Conservation (phyloP, 352 stramenopile species). For the Pythium phragmitis region DNA sequence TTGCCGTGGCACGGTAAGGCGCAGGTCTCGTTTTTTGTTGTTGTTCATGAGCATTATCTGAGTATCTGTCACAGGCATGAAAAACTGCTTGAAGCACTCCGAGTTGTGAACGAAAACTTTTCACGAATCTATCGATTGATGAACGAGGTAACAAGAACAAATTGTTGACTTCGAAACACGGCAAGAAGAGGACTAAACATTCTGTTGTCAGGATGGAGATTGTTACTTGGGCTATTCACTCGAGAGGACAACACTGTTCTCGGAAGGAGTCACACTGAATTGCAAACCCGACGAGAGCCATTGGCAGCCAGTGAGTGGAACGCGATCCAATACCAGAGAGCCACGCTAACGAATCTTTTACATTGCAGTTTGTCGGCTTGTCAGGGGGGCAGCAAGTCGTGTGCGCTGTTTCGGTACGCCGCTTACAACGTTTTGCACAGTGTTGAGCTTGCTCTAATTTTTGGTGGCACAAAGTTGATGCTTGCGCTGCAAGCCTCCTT, state of each 20-base stretch:
- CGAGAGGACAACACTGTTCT: slow-evolving; percentile 35
- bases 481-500: slow-evolving; percentile 40
- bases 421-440: neutral
- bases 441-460: neutral
- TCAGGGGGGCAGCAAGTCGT: slow-evolving; percentile 43
- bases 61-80: slow-evolving; percentile 6
- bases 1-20: slow-evolving; percentile 9
- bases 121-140: slow-evolving; percentile 30
- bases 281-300: slow-evolving; percentile 45
- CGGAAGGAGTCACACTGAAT: slow-evolving; percentile 35
- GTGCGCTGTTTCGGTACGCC: slow-evolving; percentile 35
- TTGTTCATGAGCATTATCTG: neutral
- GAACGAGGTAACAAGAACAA: slow-evolving; percentile 22
- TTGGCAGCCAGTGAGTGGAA: slow-evolving; percentile 29
- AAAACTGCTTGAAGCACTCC: slow-evolving; percentile 11
- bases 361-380: slow-evolving; percentile 35
- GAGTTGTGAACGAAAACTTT: slow-evolving; percentile 27
- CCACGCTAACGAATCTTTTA: neutral
- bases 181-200: neutral
- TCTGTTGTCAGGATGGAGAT: slow-evolving; percentile 32
- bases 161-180: neutral
- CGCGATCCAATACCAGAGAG: neutral
- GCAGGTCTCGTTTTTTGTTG: neutral
- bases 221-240: slow-evolving; percentile 37
- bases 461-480: slow-evolving; percentile 28